A percentile compares a stretch with the other conserved stretches of the same genome.
Evolutionary conservation across 2,329 filamentous ascomycete genomes (phyloP).

Genomic region (Pseudopithomyces maydicus): DNA sequence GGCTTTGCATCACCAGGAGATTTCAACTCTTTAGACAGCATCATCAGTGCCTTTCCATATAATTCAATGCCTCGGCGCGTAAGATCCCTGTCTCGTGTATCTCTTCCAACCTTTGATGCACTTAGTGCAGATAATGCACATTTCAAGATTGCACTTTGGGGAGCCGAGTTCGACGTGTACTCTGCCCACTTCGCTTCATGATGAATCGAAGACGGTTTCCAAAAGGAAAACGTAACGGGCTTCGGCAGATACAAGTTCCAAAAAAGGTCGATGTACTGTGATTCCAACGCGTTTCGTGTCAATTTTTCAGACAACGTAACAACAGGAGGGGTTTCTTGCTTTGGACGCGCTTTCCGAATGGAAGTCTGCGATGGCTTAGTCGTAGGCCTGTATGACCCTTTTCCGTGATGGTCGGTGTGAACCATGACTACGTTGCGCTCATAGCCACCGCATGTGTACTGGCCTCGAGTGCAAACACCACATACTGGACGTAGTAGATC

Average conservation of each 20-base stretch:
- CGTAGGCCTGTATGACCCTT: constrained; percentile 13
- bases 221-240: neutral
- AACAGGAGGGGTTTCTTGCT: neutral
- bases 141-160: constrained; percentile 11
- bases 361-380: neutral
- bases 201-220: neutral
- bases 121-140: constrained; percentile 18
- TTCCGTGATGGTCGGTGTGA: constrained; percentile 10
- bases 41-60: constrained; percentile 13
- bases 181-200: neutral
- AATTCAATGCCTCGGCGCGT: constrained; percentile 14
- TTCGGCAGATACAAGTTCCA: constrained; percentile 10
- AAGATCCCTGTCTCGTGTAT: constrained; percentile 9
- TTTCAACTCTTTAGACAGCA: constrained; percentile 4
- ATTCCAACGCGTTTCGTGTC: constrained; percentile 15
- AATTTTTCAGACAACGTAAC: constrained; percentile 10
- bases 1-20: neutral
- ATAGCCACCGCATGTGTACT: constrained; percentile 16
- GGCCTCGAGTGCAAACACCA: constrained; percentile 14
- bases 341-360: too few relatives aligned
- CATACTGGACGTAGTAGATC: constrained; percentile 17
- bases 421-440: constrained; percentile 18
- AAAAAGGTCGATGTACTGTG: constrained; percentile 10
- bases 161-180: neutral
- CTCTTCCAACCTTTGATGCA: constrained; percentile 13